Percentiles rank a stretch among this genome's conserved stretches.
phyloP scores from a whole-genome alignment of 805 yeast species.

The Spathaspora arborariae region DNA sequence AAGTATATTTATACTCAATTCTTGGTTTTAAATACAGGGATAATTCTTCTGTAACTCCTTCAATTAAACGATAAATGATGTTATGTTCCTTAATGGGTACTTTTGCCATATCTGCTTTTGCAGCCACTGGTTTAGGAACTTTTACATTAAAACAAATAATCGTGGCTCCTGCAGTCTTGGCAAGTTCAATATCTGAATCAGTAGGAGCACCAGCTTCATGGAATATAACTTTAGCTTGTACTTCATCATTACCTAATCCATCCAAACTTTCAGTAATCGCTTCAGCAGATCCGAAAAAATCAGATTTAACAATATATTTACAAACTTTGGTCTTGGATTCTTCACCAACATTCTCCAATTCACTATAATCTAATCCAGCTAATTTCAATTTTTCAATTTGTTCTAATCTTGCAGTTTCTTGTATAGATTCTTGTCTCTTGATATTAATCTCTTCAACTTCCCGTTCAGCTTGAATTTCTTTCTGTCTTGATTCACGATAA shows the following conservation, averaged over 20 bases:
- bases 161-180: constrained; percentile 49
- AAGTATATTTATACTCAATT: constrained; percentile 59
- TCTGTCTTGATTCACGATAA: constrained; percentile 55
- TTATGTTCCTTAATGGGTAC: constrained; percentile 63
- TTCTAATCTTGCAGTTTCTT: constrained; percentile 49
- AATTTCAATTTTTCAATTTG: constrained; percentile 53
- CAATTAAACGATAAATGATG: constrained; percentile 84
- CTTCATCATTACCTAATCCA: constrained; percentile 85
- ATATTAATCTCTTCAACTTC: constrained; percentile 72
- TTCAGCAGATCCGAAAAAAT: constrained; percentile 92
- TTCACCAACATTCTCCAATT: constrained; percentile 30
- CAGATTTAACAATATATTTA: constrained; percentile 78
- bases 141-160: constrained; percentile 77
- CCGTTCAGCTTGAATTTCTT: constrained; percentile 51
- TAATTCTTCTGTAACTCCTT: constrained; percentile 68
- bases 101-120: constrained; percentile 53
- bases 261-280: constrained; percentile 82
- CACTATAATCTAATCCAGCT: constrained; percentile 56
- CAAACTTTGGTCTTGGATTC: constrained; percentile 24
- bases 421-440: constrained; percentile 52
- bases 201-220: constrained; percentile 78
- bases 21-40: constrained; percentile 60
- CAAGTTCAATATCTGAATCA: constrained; percentile 39
- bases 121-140: constrained; percentile 58
- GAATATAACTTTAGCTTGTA: constrained; percentile 61